Evolutionary conservation across 1,284 basidiomycete genomes (phyloP), one percentile per base, ranked within the genome.

Genomic region (Leccinum ponderosum): DNA sequence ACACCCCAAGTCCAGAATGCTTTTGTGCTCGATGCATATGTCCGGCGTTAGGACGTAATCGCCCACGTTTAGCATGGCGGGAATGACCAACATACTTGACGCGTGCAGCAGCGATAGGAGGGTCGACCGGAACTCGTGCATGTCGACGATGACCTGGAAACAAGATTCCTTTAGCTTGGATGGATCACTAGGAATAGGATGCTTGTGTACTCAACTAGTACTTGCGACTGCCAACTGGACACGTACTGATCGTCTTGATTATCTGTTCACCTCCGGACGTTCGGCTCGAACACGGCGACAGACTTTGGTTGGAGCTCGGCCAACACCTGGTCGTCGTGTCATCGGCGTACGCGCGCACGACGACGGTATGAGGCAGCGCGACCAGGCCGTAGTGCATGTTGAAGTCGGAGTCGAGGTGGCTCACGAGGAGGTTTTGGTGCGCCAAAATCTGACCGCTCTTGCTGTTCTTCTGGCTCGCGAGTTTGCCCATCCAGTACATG

Each of bases 21-120:
- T 96, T 79, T 99, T 99, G 57, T 97, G 81, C 77, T 99, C 97
- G 1, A 99, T 93, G 65, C 94, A 96, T 69, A 99, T 97, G 65
- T 97, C 94, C 0, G 96, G 96, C 4, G 94, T 90, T 54, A 99
- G 77, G 62, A 99, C 92, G 71, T 99, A 99, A 76, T 99, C 97
- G 4, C 97, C 97, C 4, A 99, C 93, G 0, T 92, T 94, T 57
- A 99, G 80, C 0, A 96, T 98, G 1, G 92, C 91, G 0, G 97
- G 97, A 9, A 96, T 81, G 42, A 99, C 88, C 22, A 90, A 78
- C 57, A 98, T 80, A 42, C 87, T 86, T 0, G 93, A 85, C 0
- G 91, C 93, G 71, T 99, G 95, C 12, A 99, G 78, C 6, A 98
- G 77, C 0, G 94, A 96, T 0, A 97, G 97, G 20, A 99, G 78